Percentiles rank a stretch among this genome's conserved stretches.
These are phyloP conservation scores for Antrodiella citrinella DNA, from an alignment of 768 basidiomycete genomes.

Conservation along the genomic window DNA sequence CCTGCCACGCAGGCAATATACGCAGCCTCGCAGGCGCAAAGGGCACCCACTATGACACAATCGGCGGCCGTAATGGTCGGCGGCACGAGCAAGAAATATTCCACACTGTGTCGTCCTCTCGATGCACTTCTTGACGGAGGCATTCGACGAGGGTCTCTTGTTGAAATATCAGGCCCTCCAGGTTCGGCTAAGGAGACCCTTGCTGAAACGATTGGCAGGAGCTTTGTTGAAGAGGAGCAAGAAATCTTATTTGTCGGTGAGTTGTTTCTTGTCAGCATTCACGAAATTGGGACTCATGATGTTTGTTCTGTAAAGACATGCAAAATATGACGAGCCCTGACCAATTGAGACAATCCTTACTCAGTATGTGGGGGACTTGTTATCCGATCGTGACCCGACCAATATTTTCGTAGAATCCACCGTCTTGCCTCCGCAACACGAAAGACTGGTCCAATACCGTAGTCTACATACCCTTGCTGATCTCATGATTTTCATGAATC, in stretches of 20 bases:
- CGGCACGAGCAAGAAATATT: conserved; percentile 24
- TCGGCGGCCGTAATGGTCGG: conserved; percentile 40
- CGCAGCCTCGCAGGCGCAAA: conserved; percentile 29
- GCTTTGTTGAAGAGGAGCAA: conserved; percentile 38
- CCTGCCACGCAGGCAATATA: conserved; percentile 40
- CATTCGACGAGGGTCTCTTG: conserved; percentile 47
- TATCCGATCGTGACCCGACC: too few relatives aligned
- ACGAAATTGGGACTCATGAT: conserved; percentile 6
- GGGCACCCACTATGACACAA: conserved; percentile 35
- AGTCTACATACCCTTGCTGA: conserved; percentile 41
- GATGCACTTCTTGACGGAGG: conserved; percentile 61
- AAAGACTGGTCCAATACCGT: conserved; percentile 30
- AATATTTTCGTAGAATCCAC: conserved; percentile 12
- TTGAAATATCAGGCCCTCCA: conserved; percentile 74
- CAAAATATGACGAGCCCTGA: conserved; percentile 38
- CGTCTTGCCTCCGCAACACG: conserved; percentile 9
- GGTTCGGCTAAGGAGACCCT: conserved; percentile 58
- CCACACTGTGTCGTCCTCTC: conserved; percentile 40
- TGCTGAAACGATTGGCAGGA: conserved; percentile 39
- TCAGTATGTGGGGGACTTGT: too few relatives aligned
- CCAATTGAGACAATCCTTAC: too few relatives aligned
- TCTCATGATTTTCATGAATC: conserved; percentile 50
- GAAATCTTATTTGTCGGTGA: conserved; percentile 63
- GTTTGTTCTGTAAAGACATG: conserved; percentile 29
- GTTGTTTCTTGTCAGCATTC: conserved; percentile 6